Evolutionary conservation across 305 asterid species (phyloP), one percentile per base, ranked within the genome.

Genomic region (Fraxinus velutina): DNA sequence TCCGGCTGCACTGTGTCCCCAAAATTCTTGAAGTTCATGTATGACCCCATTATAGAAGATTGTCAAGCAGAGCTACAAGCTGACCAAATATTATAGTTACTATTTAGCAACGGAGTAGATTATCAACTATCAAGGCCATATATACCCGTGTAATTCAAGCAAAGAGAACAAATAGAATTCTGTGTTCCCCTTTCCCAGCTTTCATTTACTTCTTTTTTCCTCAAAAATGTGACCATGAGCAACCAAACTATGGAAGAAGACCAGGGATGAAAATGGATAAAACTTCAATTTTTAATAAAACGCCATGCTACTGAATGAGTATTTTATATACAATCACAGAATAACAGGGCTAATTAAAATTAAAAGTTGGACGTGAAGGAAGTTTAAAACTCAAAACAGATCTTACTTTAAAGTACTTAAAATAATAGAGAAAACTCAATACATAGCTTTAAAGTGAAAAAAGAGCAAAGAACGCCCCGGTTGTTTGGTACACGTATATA

Each of bases 21-120:
- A 57, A 86, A 83, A 89, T 86, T 86, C 88, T 90, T 91, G 92
- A 93, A 96, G 88, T 96, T 92, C 86, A 91, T 74, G 86, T 84
- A 92, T 80, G 97, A 93, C 62, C 93, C 92, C 97, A 94, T 95
- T 47, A 47, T 47, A 47, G 66, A 55, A 55, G 66, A 55, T 55
- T 55, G 10, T 1, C 24, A 1, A 55, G 27, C 24, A 0, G 27
- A 55, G 66, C 66, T 17, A 55, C 66, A 55, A 17, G 66, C 27
- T 17, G 66, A 55, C 24, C 66, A 55, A 55, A 55, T 55, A 55
- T 17, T 55, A 50, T n/a, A 50, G 8, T 50, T n/a, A 50, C 22
- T 15, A 50, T 15, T 50, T 50, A 50, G 62, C 62, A 50, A 50
- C 70, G 9, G 66, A 55, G 27, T 55, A 55, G 24, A 55, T n/a